These are phyloP conservation scores for Ustilago curta DNA, from an alignment of 1,284 basidiomycete species.

Conservation along the genomic window DNA sequence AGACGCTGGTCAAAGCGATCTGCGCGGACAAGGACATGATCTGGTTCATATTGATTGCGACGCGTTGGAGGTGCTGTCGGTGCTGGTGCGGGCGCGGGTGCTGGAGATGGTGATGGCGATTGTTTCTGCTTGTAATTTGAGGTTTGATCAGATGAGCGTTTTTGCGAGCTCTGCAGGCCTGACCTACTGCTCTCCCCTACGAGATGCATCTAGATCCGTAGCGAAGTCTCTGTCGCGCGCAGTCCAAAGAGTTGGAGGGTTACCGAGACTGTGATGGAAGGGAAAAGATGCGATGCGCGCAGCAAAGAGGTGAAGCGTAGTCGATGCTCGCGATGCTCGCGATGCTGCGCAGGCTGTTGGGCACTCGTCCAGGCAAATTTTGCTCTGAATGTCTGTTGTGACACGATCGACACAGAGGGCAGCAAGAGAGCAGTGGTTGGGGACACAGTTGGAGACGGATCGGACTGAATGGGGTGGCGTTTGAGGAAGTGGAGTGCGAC, in stretches of 20 bases:
- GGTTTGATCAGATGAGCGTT: conserved; percentile 7
- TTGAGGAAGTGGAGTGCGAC: no score
- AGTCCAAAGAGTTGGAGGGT: background rate
- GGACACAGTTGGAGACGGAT: no score
- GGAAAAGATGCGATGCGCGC: no score
- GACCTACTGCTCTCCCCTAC: conserved; percentile 44
- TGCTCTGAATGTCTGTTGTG: no score
- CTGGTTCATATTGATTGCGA: conserved; percentile 32
- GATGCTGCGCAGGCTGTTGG: background rate
- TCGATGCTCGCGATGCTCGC: background rate
- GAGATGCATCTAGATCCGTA: conserved; percentile 24
- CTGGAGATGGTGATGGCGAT: conserved; percentile 25
- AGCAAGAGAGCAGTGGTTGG: background rate
- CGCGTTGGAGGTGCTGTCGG: conserved; percentile 43
- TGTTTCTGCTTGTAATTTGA: conserved; percentile 5
- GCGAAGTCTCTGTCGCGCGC: background rate
- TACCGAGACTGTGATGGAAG: no score
- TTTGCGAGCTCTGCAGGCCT: conserved; percentile 17
- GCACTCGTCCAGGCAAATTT: no score
- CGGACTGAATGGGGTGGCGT: no score
- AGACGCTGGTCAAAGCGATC: conserved; percentile 26
- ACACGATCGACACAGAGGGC: background rate
- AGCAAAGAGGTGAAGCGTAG: no score
- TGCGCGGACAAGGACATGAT: conserved; percentile 27
- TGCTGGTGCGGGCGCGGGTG: conserved; percentile 33